Conservation (phyloP, 345 rosid genomes). For the Microthlaspi erraticum region DNA sequence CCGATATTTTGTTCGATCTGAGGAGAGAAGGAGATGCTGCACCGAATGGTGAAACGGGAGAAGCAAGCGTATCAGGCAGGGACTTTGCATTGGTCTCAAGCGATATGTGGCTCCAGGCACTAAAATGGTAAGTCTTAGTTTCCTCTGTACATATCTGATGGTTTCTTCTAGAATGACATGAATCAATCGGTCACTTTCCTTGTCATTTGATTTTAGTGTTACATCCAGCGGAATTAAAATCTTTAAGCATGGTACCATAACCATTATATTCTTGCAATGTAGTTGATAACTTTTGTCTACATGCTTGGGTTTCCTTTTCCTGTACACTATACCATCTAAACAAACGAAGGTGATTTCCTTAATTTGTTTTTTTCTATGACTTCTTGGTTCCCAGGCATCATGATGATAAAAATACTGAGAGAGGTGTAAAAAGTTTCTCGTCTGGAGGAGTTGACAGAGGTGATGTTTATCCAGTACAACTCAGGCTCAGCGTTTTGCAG, state of each 20-base stretch:
- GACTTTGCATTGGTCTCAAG: conserved; percentile 94
- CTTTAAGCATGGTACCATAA: conserved; percentile 4
- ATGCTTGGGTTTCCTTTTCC: conserved; percentile 10
- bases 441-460: conserved; percentile 90
- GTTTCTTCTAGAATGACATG: conserved; percentile 5
- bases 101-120: conserved; percentile 95
- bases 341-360: conserved; percentile 18
- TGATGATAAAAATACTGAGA: conserved; percentile 68
- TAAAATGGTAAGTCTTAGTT: conserved; percentile 69
- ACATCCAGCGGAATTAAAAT: conserved; percentile 10
- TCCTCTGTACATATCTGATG: background rate
- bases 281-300: conserved; percentile 3
- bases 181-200: conserved; percentile 3
- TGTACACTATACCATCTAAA: conserved; percentile 1
- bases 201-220: conserved; percentile 15
- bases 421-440: conserved; percentile 68
- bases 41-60: conserved; percentile 61
- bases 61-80: conserved; percentile 83
- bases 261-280: conserved; percentile 4
- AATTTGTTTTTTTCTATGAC: background rate
- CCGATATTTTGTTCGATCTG: conserved; percentile 79
- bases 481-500: conserved; percentile 72
- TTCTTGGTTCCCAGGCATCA: conserved; percentile 67
- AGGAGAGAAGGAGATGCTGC: conserved; percentile 68
- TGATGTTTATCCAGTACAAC: conserved; percentile 91